phyloP scores from a whole-genome alignment of 2,329 filamentous ascomycete species.

The Celoporthe dispersa region DNA sequence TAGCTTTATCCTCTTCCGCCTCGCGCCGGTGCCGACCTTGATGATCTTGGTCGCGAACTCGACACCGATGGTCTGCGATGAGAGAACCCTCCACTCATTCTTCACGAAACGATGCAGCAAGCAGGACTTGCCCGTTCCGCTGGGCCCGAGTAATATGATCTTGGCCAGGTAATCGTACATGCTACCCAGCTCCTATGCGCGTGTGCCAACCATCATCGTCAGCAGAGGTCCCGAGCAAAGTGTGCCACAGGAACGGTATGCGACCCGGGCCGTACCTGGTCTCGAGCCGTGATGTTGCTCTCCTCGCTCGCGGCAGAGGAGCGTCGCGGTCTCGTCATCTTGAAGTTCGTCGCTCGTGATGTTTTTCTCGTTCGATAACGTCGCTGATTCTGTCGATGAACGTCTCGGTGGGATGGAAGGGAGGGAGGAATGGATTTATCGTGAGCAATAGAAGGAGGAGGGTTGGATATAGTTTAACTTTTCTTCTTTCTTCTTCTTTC shows the following conservation, averaged over 20 bases:
- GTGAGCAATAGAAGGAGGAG: neutral
- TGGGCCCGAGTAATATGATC: slow-evolving; percentile 91
- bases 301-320: slow-evolving; percentile 68
- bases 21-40: slow-evolving; percentile 79
- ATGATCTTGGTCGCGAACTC: slow-evolving; percentile 98
- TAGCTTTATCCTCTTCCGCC: slow-evolving; percentile 89
- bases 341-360: slow-evolving; percentile 7
- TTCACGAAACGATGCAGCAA: slow-evolving; percentile 95
- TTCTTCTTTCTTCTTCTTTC: neutral
- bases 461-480: neutral
- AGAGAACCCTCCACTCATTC: slow-evolving; percentile 88
- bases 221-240: neutral
- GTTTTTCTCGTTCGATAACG: neutral
- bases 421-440: neutral
- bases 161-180: slow-evolving; percentile 99
- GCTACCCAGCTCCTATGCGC: slow-evolving; percentile 77
- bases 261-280: slow-evolving; percentile 46
- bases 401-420: neutral
- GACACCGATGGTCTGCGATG: slow-evolving; percentile 97
- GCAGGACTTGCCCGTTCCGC: slow-evolving; percentile 96
- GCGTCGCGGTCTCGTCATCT: slow-evolving; percentile 67
- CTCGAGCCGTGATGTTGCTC: slow-evolving; percentile 59
- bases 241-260: neutral
- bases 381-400: neutral
- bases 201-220: neutral